Evolutionary conservation across 1,284 basidiomycete species (phyloP), one percentile per base, ranked within the genome.

Genomic region (Trametes sp.): DNA sequence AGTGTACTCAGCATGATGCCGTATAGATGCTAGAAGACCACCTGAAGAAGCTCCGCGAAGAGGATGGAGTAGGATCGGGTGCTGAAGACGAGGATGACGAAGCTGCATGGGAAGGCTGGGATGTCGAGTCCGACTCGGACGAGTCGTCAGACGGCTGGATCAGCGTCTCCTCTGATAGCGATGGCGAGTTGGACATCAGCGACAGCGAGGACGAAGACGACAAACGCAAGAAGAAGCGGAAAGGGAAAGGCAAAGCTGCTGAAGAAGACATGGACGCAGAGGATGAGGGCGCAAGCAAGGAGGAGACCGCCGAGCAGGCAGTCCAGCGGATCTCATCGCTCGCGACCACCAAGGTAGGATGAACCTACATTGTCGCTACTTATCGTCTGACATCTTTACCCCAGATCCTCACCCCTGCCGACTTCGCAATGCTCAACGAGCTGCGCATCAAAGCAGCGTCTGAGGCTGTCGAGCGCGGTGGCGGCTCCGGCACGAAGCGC

Each of bases 391-490:
- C 42, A 31, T 14, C 19, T 24, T 42, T 14, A 52, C 11, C 62
- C 19, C 21, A 96, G 94, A 99, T 99, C 72, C 87, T 99, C 36
- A 99, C 98, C 0, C 98, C 98, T 0, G 96, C 96, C 29, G 97
- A 99, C 78, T 99, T 98, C 76, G 94, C 94, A 0, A 81, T 98
- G 54, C 85, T 99, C 59, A 94, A 95, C 71, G 94, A 98, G 71
- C 87, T 99, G 10, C 90, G 92, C 9, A 84, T 95, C 61, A 86
- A 93, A 78, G 93, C 91, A 0, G 94, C 94, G n/a, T 81, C 83
- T 23, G 84, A 88, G 59, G 88, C 87, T 2, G 88, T 92, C 10
- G 89, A 94, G 71, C 78, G 79, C 33, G 88, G 88, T 1, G 91
- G 90, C 4, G 91, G 93, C 4, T 83, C 88, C 26, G 87, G 85